Evolutionary conservation across 192 early-diverging fungal species (phyloP).

Genomic region (Coemansia sp.): DNA sequence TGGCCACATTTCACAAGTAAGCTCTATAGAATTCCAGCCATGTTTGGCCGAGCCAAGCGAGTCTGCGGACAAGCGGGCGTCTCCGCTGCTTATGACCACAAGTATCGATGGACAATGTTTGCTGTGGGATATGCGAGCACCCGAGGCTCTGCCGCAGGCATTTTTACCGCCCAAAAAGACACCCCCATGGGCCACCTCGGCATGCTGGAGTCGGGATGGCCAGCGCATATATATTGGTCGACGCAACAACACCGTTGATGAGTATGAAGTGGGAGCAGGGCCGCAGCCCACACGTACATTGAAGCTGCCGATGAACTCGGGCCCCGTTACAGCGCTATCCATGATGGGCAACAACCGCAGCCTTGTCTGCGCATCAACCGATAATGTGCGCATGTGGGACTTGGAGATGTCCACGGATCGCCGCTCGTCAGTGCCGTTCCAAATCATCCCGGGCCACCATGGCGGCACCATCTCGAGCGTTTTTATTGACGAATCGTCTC

Average conservation of each 20-base stretch:
- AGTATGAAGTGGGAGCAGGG: conserved; percentile 70
- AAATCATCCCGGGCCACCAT: conserved; percentile 92
- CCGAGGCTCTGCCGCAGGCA: conserved; percentile 50
- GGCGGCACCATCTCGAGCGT: conserved; percentile 73
- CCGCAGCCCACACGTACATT: conserved; percentile 67
- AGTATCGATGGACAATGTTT: conserved; percentile 73
- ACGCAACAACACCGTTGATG: conserved; percentile 89
- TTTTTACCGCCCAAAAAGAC: conserved; percentile 59
- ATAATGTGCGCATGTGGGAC: conserved; percentile 94
- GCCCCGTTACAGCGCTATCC: conserved; percentile 76
- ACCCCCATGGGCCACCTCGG: conserved; percentile 73
- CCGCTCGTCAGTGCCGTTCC: conserved; percentile 71
- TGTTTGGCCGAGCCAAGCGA: conserved; percentile 4
- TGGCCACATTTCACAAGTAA: conserved; percentile 81
- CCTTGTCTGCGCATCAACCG: conserved; percentile 84
- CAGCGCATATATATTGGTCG: conserved; percentile 77
- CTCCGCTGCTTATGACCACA: conserved; percentile 61
- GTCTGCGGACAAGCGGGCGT: conserved; percentile 1
- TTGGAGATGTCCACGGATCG: conserved; percentile 53
- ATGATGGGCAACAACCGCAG: conserved; percentile 77
- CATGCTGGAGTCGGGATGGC: conserved; percentile 85
- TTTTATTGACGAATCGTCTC: conserved; percentile 66
- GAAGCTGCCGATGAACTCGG: conserved; percentile 83
- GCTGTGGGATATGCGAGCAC: conserved; percentile 72
- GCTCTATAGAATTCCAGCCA: conserved; percentile 71